Conservation (phyloP, 2,329 filamentous ascomycete species). For the Drechmeria coniospora region DNA sequence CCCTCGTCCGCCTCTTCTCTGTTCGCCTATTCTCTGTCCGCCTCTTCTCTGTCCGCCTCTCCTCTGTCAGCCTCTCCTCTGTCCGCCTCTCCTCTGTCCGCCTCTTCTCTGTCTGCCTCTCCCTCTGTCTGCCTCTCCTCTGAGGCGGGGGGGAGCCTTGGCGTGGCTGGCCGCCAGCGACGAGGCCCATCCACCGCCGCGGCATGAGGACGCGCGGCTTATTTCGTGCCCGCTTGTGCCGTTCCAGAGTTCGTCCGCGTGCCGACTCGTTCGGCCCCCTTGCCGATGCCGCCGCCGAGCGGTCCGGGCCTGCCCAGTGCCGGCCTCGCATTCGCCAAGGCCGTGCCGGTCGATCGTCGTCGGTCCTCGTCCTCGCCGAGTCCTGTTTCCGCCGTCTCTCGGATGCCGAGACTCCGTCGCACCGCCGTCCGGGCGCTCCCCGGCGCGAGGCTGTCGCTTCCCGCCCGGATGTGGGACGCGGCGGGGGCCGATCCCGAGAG, state of each 20-base stretch:
- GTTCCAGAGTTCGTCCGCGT: slow-evolving; percentile 17
- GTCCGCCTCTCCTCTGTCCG: no score
- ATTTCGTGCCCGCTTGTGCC: no score
- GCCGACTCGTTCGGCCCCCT: slow-evolving; percentile 4
- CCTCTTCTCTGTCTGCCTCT: no score
- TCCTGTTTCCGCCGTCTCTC: slow-evolving; percentile 12
- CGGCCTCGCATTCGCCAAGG: slow-evolving; percentile 7
- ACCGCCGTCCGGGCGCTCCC: slow-evolving; percentile 16
- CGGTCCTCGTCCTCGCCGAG: slow-evolving; percentile 12
- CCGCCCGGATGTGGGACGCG: slow-evolving; percentile 20
- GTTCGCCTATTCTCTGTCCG: no score
- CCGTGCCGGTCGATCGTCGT: slow-evolving; percentile 15
- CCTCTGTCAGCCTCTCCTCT: no score
- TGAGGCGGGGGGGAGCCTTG: no score
- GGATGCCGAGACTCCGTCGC: slow-evolving; percentile 14
- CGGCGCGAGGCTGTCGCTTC: slow-evolving; percentile 11
- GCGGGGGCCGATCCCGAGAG: not conserved
- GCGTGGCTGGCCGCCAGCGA: no score
- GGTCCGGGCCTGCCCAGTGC: slow-evolving; percentile 9
- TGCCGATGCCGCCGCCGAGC: slow-evolving; percentile 7
- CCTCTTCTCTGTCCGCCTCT: no score
- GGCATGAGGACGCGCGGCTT: no score
- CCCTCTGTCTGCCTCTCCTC: no score
- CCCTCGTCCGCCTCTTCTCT: no score
- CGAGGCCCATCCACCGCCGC: no score